Percentiles rank a stretch among this genome's conserved stretches.
These are phyloP conservation scores for Alternaria incomplexa DNA, from an alignment of 2,329 filamentous ascomycete genomes.

Conservation along the genomic window DNA sequence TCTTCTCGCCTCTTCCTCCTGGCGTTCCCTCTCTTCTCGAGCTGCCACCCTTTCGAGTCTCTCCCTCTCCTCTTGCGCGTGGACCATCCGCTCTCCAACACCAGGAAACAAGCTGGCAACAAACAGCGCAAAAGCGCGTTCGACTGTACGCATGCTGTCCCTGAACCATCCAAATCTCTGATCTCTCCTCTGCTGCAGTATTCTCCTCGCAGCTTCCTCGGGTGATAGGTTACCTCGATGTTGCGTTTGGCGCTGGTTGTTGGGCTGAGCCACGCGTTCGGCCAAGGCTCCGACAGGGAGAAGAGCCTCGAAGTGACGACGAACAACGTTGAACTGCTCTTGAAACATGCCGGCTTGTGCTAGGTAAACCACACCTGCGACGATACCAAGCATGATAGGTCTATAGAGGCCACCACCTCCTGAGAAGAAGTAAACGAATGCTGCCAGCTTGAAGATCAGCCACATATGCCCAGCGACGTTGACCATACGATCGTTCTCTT, in stretches of 20 bases:
- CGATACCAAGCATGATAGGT: constrained; percentile 49
- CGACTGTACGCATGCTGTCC: constrained; percentile 53
- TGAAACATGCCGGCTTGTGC: constrained; percentile 52
- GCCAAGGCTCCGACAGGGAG: constrained; percentile 35
- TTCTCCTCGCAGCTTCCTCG: constrained; percentile 50
- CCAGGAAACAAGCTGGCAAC: constrained; percentile 67
- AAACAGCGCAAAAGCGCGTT: constrained; percentile 66
- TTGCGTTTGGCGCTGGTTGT: constrained; percentile 4
- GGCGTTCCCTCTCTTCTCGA: constrained; percentile 28
- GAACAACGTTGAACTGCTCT: constrained; percentile 45
- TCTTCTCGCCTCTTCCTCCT: constrained; percentile 21
- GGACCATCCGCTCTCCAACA: constrained; percentile 66
- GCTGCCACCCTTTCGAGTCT: constrained; percentile 38
- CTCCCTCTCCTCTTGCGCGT: constrained; percentile 59
- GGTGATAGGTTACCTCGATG: constrained; percentile 42
- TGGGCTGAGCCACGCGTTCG: constrained; percentile 22
- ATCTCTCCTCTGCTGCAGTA: constrained; percentile 46
- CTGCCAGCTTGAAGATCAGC: constrained; percentile 64
- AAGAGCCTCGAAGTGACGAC: constrained; percentile 54
- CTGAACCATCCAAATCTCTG: constrained; percentile 38
- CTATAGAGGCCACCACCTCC: constrained; percentile 52
- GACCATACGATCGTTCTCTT: constrained; percentile 33
- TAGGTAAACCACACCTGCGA: constrained; percentile 51
- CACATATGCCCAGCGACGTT: constrained; percentile 54
- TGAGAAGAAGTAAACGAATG: constrained; percentile 65